phyloP scores from a whole-genome alignment of 225 moss, liverwort and hornwort species.

The Ulota crispa region DNA sequence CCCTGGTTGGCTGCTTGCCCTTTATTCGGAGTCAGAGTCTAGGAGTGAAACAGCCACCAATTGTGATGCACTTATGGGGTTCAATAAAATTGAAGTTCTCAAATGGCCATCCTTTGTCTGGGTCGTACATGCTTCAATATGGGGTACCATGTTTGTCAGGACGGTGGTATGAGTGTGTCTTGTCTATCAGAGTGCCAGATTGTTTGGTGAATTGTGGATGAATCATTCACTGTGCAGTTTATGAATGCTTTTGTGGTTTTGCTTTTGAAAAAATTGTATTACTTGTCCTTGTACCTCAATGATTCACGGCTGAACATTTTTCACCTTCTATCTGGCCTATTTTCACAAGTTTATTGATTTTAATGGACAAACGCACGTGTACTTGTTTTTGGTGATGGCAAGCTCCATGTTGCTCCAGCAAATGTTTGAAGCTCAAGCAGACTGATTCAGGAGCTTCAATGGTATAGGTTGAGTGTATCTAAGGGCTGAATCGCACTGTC shows the following conservation, averaged over 20 bases:
- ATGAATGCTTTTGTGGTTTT: slow-evolving; percentile 29
- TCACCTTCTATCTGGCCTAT: slow-evolving; percentile 30
- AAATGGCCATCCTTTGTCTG: slow-evolving; percentile 44
- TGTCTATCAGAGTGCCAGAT: slow-evolving; percentile 29
- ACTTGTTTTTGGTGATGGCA: slow-evolving; percentile 38
- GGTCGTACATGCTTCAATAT: slow-evolving; percentile 42
- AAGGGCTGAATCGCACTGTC: slow-evolving; percentile 54
- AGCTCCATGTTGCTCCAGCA: slow-evolving; percentile 38
- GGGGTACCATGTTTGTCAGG: slow-evolving; percentile 37
- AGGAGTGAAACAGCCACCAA: slow-evolving; percentile 46
- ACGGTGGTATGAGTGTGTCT: slow-evolving; percentile 40
- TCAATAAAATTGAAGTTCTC: slow-evolving; percentile 67
- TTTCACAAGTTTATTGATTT: slow-evolving; percentile 25
- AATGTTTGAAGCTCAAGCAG: slow-evolving; percentile 39
- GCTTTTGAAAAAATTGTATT: slow-evolving; percentile 19
- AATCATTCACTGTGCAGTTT: slow-evolving; percentile 27
- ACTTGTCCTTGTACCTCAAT: slow-evolving; percentile 23
- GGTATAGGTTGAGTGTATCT: slow-evolving; percentile 52
- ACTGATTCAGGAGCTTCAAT: slow-evolving; percentile 47
- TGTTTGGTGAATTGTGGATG: slow-evolving; percentile 31
- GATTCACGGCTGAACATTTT: slow-evolving; percentile 26
- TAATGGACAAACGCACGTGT: slow-evolving; percentile 32
- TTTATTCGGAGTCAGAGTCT: slow-evolving; percentile 59
- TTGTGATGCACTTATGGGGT: slow-evolving; percentile 62
- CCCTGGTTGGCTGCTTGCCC: slow-evolving; percentile 87